Percentiles rank a stretch among this genome's conserved stretches.
Conservation (phyloP, 1,139 yeast genomes). For the Ashbya aceris region DNA sequence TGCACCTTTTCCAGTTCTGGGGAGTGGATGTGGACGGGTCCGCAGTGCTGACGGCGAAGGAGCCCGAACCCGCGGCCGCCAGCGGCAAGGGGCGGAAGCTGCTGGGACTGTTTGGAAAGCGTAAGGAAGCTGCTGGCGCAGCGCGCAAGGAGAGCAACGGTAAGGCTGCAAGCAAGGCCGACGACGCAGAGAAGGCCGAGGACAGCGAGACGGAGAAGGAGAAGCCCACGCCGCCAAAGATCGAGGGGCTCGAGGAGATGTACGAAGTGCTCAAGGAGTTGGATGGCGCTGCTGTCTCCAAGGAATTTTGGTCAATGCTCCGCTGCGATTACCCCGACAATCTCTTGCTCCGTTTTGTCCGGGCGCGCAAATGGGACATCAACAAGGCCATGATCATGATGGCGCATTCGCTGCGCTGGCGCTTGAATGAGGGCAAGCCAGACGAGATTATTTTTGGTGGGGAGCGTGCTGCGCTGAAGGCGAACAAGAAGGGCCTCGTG, state of each 20-base stretch:
- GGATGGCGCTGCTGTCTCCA: constrained; percentile 37
- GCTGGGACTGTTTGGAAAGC: constrained; percentile 5
- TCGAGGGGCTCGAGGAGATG: constrained; percentile 22
- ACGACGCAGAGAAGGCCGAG: constrained; percentile 8
- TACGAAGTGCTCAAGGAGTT: constrained; percentile 33
- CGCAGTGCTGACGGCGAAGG: constrained; percentile 16
- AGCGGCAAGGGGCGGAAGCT: constrained; percentile 21
- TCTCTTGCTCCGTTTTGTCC: constrained; percentile 50
- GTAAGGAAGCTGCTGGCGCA: constrained; percentile 2
- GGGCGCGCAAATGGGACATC: constrained; percentile 69
- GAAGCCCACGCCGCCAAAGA: too few relatives aligned
- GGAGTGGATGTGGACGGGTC: constrained; percentile 46
- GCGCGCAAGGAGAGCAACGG: constrained; percentile 19
- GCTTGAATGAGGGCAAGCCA: constrained; percentile 45
- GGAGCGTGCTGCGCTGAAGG: constrained; percentile 37
- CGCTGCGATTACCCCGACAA: constrained; percentile 69
- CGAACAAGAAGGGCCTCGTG: constrained; percentile 27
- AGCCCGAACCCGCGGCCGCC: constrained; percentile 16
- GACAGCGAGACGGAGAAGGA: constrained; percentile 22
- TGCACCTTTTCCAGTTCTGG: constrained; percentile 49
- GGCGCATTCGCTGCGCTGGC: constrained; percentile 61
- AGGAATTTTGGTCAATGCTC: constrained; percentile 46
- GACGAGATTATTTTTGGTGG: constrained; percentile 53
- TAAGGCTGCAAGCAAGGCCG: constrained; percentile 5
- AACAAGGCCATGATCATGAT: constrained; percentile 58